These are phyloP conservation scores for Stachybotrys elegans DNA, from an alignment of 2,329 filamentous ascomycete genomes.

Conservation along the genomic window DNA sequence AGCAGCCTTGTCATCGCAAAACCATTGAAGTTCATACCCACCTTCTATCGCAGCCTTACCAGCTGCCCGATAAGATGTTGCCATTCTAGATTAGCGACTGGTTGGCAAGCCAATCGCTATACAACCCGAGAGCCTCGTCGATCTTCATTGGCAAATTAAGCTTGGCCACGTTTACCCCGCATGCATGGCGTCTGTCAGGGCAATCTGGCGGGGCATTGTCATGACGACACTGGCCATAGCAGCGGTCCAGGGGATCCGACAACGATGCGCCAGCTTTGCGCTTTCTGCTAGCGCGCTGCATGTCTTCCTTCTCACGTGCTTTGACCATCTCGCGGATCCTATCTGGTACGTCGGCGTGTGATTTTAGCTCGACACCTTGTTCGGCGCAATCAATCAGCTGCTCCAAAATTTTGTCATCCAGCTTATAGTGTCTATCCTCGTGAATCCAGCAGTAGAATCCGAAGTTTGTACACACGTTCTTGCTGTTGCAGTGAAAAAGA, in stretches of 20 bases:
- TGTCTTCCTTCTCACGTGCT: neutral
- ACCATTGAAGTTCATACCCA: neutral
- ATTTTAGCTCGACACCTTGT: neutral
- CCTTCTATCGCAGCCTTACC: neutral
- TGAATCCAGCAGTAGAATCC: no score
- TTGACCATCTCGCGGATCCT: neutral
- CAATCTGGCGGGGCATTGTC: neutral
- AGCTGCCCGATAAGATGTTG: neutral
- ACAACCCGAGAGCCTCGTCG: neutral
- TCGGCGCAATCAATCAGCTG: neutral
- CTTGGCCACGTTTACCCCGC: neutral
- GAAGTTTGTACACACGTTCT: no score
- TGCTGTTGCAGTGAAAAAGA: no score
- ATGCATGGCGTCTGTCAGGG: neutral
- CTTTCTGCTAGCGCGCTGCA: neutral
- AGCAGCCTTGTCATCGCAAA: neutral
- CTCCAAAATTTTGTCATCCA: no score
- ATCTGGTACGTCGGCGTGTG: neutral
- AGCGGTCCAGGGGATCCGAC: no score
- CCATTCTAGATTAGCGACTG: neutral
- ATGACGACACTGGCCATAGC: no score
- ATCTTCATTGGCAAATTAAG: neutral
- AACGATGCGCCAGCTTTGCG: neutral
- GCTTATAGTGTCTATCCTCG: no score
- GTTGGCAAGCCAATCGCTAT: neutral